phyloP scores from a whole-genome alignment of 805 yeast genomes.

The Wickerhamiella australiensis region DNA sequence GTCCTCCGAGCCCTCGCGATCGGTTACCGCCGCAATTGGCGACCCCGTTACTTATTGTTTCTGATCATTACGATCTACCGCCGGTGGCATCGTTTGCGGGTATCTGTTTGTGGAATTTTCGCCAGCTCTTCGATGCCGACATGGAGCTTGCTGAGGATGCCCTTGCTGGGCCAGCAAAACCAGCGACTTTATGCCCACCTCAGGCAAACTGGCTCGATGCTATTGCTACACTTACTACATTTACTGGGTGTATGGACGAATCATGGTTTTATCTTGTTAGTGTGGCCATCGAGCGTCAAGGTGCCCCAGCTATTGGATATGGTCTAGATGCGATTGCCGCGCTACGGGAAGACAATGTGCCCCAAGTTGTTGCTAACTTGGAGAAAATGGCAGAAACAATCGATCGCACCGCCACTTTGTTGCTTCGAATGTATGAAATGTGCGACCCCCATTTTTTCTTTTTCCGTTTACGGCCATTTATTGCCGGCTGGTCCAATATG shows the following conservation, averaged over 20 bases:
- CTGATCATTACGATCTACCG: slow-evolving; percentile 57
- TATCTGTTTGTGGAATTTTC: slow-evolving; percentile 79
- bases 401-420: slow-evolving; percentile 56
- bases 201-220: slow-evolving; percentile 14
- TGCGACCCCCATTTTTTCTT: slow-evolving; percentile 91
- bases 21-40: slow-evolving; percentile 58
- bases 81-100: slow-evolving; percentile 85
- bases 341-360: slow-evolving; percentile 38
- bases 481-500: slow-evolving; percentile 95
- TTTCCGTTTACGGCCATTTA: slow-evolving; percentile 71
- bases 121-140: slow-evolving; percentile 34
- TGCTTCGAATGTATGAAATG: slow-evolving; percentile 80
- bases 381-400: slow-evolving; percentile 62
- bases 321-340: slow-evolving; percentile 58
- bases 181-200: not conserved
- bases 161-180: not conserved
- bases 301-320: slow-evolving; percentile 54
- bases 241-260: slow-evolving; percentile 84
- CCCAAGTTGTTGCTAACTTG: slow-evolving; percentile 35
- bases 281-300: slow-evolving; percentile 72
- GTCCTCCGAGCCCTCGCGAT: slow-evolving; percentile 42
- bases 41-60: slow-evolving; percentile 50
- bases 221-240: slow-evolving; percentile 66
- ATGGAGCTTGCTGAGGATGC: slow-evolving; percentile 4
- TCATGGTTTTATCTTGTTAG: slow-evolving; percentile 88